Evolutionary conservation across 352 stramenopile genomes (phyloP).

Genomic region (Pythium utonaiense): DNA sequence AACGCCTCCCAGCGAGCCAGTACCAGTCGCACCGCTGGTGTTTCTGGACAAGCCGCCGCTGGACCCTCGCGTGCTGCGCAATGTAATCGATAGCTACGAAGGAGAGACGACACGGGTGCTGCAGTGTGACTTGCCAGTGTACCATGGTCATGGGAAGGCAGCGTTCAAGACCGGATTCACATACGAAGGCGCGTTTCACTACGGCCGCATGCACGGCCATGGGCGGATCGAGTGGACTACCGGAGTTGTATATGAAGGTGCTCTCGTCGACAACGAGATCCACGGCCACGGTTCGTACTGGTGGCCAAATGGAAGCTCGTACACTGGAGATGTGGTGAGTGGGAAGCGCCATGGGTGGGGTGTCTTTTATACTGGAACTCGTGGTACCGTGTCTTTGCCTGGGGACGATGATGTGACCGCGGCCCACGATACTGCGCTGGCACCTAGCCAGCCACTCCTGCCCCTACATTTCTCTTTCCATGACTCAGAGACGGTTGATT

Average conservation of each 20-base stretch:
- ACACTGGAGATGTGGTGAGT: slow-evolving; percentile 62
- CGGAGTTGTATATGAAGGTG: slow-evolving; percentile 65
- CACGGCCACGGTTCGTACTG: slow-evolving; percentile 52
- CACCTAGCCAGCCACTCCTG: background rate
- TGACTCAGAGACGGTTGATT: background rate
- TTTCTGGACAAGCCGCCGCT: slow-evolving; percentile 28
- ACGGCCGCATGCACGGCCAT: slow-evolving; percentile 71
- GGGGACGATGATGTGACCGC: background rate
- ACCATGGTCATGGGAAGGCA: slow-evolving; percentile 51
- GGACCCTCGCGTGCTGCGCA: slow-evolving; percentile 58
- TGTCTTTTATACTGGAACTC: slow-evolving; percentile 44
- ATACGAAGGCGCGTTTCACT: slow-evolving; percentile 62
- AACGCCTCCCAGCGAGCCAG: background rate
- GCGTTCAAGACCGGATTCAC: slow-evolving; percentile 62
- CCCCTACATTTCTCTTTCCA: slow-evolving; percentile 35
- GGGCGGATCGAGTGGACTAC: slow-evolving; percentile 63
- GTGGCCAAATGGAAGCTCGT: slow-evolving; percentile 83
- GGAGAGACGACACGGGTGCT: slow-evolving; percentile 39
- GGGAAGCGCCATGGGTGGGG: slow-evolving; percentile 78
- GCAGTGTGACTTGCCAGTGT: slow-evolving; percentile 50
- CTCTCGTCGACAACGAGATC: slow-evolving; percentile 72
- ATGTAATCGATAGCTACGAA: slow-evolving; percentile 45
- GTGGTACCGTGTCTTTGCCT: slow-evolving; percentile 12
- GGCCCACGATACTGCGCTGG: background rate
- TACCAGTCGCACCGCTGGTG: background rate